Evolutionary conservation across 2,329 filamentous ascomycete species (phyloP).

Genomic region (Trichoderma cornu-damae): DNA sequence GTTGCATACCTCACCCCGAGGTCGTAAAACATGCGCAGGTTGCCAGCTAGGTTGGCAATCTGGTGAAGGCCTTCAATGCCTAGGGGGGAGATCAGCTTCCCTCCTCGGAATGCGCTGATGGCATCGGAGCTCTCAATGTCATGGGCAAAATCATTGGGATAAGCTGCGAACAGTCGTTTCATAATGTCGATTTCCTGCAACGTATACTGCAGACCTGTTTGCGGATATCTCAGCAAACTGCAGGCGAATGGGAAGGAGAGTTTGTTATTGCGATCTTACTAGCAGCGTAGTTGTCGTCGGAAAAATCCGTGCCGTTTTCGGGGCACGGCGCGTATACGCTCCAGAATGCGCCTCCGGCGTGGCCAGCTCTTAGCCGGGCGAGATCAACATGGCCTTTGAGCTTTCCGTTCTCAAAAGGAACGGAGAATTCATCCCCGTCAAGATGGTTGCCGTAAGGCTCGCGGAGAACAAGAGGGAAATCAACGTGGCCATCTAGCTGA

Average conservation of each 20-base stretch:
- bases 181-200: slow-evolving; percentile 72
- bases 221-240: not conserved
- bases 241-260: not conserved
- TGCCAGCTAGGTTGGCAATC: slow-evolving; percentile 78
- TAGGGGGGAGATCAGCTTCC: slow-evolving; percentile 69
- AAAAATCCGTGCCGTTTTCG: slow-evolving; percentile 64
- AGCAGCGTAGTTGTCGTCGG: slow-evolving; percentile 62
- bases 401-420: slow-evolving; percentile 66
- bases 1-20: slow-evolving; percentile 85
- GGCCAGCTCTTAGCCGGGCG: slow-evolving; percentile 64
- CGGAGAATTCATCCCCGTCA: slow-evolving; percentile 66
- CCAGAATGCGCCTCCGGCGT: slow-evolving; percentile 87
- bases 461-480: slow-evolving; percentile 72
- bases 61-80: slow-evolving; percentile 88
- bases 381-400: slow-evolving; percentile 72
- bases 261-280: slow-evolving; percentile 41
- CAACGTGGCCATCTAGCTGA: slow-evolving; percentile 75
- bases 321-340: slow-evolving; percentile 80
- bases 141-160: slow-evolving; percentile 65
- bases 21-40: slow-evolving; percentile 67
- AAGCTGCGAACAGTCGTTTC: slow-evolving; percentile 56
- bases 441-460: slow-evolving; percentile 68
- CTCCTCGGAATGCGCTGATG: slow-evolving; percentile 52
- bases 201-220: slow-evolving; percentile 59
- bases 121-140: slow-evolving; percentile 57